A percentile compares a stretch with the other conserved stretches of the same genome.
phyloP scores from a whole-genome alignment of 2,329 filamentous ascomycete species.

The Cladosporium sp. region DNA sequence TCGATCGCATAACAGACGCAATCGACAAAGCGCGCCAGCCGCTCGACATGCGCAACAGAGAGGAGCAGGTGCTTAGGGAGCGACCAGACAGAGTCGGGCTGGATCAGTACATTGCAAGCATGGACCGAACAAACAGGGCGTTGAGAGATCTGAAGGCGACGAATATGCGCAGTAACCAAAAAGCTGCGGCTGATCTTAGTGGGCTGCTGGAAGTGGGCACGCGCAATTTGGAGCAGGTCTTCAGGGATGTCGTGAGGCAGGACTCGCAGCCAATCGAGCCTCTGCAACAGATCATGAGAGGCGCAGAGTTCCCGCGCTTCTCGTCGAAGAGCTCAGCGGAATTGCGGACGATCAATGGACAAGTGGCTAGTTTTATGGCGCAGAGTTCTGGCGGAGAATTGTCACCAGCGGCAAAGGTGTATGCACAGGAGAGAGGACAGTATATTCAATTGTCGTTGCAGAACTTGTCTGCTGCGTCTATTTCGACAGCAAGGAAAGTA shows the following conservation, averaged over 20 bases:
- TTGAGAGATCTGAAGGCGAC: conserved; percentile 77
- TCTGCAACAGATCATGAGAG: conserved; percentile 86
- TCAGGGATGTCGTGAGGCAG: conserved; percentile 72
- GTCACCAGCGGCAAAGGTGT: conserved; percentile 68
- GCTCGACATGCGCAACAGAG: conserved; percentile 84
- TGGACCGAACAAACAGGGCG: conserved; percentile 85
- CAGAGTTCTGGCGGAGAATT: conserved; percentile 26
- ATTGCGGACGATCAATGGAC: conserved; percentile 69
- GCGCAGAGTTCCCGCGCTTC: conserved; percentile 68
- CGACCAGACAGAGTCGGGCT: conserved; percentile 78
- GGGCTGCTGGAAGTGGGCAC: conserved; percentile 74
- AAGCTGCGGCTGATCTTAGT: conserved; percentile 75
- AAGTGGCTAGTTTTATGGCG: conserved; percentile 28
- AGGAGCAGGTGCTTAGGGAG: conserved; percentile 79
- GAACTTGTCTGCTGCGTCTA: conserved; percentile 79
- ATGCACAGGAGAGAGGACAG: conserved; percentile 77
- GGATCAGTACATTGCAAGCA: conserved; percentile 77
- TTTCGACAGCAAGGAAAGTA: conserved; percentile 71
- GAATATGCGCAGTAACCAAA: conserved; percentile 88
- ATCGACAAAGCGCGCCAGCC: conserved; percentile 87
- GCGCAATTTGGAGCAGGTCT: conserved; percentile 76
- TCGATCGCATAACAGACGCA: conserved; percentile 77
- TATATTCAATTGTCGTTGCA: conserved; percentile 79
- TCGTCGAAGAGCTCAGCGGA: conserved; percentile 70
- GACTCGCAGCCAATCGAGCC: conserved; percentile 80